Evolutionary conservation across 2,329 filamentous ascomycete species (phyloP).

Genomic region (Coniosporium tulheliwenetii): DNA sequence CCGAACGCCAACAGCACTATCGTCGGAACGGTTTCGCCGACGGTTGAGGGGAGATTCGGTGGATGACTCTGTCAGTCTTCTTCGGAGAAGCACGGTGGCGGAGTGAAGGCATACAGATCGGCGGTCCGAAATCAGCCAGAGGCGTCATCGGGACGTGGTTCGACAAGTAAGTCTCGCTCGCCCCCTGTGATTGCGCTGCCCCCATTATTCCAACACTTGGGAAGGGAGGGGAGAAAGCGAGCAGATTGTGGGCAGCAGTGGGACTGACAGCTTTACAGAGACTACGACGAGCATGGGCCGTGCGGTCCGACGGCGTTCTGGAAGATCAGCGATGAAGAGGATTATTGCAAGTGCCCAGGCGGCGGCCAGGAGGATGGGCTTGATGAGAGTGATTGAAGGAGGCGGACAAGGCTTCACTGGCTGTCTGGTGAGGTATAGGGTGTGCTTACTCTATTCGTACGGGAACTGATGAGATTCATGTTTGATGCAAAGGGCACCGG

Average conservation of each 20-base stretch:
- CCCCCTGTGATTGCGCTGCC: background rate
- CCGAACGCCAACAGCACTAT: slow-evolving; percentile 49
- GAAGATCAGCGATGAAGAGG: slow-evolving; percentile 46
- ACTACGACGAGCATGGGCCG: slow-evolving; percentile 53
- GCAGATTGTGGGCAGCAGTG: too few relatives aligned
- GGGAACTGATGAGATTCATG: too few relatives aligned
- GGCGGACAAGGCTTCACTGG: too few relatives aligned
- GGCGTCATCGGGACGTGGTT: slow-evolving; percentile 68
- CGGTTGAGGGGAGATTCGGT: slow-evolving; percentile 54
- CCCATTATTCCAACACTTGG: background rate
- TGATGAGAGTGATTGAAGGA: too few relatives aligned
- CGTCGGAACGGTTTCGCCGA: slow-evolving; percentile 45
- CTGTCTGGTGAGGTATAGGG: too few relatives aligned
- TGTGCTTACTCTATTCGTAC: too few relatives aligned
- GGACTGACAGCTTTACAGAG: slow-evolving; percentile 21
- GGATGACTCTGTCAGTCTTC: slow-evolving; percentile 55
- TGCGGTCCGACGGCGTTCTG: slow-evolving; percentile 64
- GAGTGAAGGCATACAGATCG: slow-evolving; percentile 63
- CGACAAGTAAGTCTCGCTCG: slow-evolving; percentile 38
- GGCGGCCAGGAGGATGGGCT: too few relatives aligned
- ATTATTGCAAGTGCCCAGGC: background rate
- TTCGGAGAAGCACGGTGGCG: slow-evolving; percentile 52
- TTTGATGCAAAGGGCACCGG: too few relatives aligned
- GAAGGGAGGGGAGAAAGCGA: background rate
- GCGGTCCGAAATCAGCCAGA: slow-evolving; percentile 46